phyloP scores from a whole-genome alignment of 345 rosid species.

The Eucalyptus albens region DNA sequence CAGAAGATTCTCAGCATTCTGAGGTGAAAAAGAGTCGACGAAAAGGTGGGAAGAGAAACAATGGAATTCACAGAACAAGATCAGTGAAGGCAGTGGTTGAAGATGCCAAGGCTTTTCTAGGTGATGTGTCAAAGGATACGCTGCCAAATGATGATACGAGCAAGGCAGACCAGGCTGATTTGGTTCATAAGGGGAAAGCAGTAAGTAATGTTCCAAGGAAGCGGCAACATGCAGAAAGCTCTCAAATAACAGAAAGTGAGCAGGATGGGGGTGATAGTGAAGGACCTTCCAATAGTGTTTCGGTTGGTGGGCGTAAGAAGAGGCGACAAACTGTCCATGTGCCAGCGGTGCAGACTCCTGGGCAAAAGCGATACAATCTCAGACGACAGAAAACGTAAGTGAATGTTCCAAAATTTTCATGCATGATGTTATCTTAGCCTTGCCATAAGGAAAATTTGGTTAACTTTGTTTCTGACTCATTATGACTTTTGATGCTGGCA shows the following conservation, averaged over 20 bases:
- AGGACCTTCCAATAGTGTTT: slow-evolving; percentile 48
- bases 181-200: slow-evolving; percentile 15
- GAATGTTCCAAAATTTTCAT: not conserved
- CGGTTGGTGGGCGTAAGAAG: slow-evolving; percentile 55
- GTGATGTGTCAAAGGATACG: slow-evolving; percentile 14
- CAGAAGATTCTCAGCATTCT: slow-evolving; percentile 53
- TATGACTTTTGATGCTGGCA: not conserved
- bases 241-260: slow-evolving; percentile 30
- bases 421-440: not conserved
- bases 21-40: slow-evolving; percentile 17
- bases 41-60: slow-evolving; percentile 33
- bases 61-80: slow-evolving; percentile 31
- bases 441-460: not conserved
- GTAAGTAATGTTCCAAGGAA: slow-evolving; percentile 28
- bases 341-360: slow-evolving; percentile 28
- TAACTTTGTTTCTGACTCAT: not conserved
- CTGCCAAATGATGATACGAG: slow-evolving; percentile 3
- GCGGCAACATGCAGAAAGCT: slow-evolving; percentile 29
- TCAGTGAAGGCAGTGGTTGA: slow-evolving; percentile 42
- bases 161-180: slow-evolving; percentile 20
- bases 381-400: slow-evolving; percentile 67
- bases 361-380: slow-evolving; percentile 68
- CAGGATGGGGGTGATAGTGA: slow-evolving; percentile 54
- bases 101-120: slow-evolving; percentile 44
- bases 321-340: slow-evolving; percentile 29